phyloP scores from a whole-genome alignment of 495 filamentous ascomycete species.

The Hyaloscypha bicolor region DNA sequence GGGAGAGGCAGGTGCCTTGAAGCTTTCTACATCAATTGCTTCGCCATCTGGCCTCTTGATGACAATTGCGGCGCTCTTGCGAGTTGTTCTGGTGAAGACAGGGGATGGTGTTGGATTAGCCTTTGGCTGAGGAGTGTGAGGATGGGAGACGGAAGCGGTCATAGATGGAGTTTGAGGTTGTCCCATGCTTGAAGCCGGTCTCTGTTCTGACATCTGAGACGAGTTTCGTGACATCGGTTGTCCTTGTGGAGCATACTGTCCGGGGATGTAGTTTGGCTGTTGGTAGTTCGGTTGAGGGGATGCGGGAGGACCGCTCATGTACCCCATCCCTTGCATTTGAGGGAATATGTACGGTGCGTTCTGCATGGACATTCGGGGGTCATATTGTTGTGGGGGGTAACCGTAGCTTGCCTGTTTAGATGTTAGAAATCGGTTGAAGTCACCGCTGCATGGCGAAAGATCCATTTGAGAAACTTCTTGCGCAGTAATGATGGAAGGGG shows the following conservation, averaged over 20 bases:
- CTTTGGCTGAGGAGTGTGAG: constrained; percentile 57
- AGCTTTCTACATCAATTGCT: constrained; percentile 42
- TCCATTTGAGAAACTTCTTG: constrained; percentile 41
- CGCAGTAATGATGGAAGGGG: constrained; percentile 35
- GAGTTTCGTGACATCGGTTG: constrained; percentile 80
- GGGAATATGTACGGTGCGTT: constrained; percentile 46
- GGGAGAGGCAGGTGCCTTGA: constrained; percentile 48
- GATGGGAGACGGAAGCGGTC: constrained; percentile 45
- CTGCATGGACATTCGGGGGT: constrained; percentile 39
- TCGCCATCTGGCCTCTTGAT: constrained; percentile 82
- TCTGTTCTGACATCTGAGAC: constrained; percentile 75
- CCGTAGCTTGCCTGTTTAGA: constrained; percentile 57
- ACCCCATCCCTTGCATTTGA: constrained; percentile 44
- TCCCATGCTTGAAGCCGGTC: constrained; percentile 77
- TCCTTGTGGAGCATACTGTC: constrained; percentile 55
- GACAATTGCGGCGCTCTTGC: constrained; percentile 67
- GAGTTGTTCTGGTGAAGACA: constrained; percentile 58
- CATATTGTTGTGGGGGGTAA: constrained; percentile 17
- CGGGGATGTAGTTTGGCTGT: constrained; percentile 47
- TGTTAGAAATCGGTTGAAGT: constrained; percentile 78
- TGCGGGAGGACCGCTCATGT: constrained; percentile 52
- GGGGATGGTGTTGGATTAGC: constrained; percentile 62
- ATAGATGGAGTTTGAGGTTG: constrained; percentile 57
- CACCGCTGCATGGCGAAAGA: constrained; percentile 67
- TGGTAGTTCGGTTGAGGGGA: constrained; percentile 53